A percentile compares a stretch with the other conserved stretches of the same genome.
These are phyloP conservation scores for Datisca glomerata DNA, from an alignment of 306 rosid species.

Conservation along the genomic window DNA sequence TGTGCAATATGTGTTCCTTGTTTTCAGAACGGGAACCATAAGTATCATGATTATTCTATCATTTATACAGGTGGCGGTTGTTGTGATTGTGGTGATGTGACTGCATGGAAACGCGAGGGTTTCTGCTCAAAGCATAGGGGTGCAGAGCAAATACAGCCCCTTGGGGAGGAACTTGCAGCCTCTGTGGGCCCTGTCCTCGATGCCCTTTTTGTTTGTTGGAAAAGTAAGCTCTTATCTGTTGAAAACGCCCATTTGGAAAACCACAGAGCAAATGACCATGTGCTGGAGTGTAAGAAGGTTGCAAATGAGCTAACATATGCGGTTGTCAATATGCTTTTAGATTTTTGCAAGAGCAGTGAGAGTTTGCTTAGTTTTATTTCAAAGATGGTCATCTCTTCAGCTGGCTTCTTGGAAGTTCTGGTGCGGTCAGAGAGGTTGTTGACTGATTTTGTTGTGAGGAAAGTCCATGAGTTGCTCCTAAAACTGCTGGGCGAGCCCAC, in stretches of 20 bases:
- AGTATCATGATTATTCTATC: constrained; percentile 68
- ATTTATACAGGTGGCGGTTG: constrained; percentile 88
- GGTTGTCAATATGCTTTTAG: constrained; percentile 77
- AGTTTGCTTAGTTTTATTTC: constrained; percentile 91
- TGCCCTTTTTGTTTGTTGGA: constrained; percentile 56
- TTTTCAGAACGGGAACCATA: constrained; percentile 79
- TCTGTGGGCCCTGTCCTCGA: constrained; percentile 62
- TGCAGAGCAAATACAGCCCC: constrained; percentile 74
- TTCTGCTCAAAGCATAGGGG: constrained; percentile 94
- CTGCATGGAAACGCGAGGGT: constrained; percentile 95
- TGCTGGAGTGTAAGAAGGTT: constrained; percentile 31
- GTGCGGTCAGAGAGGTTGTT: constrained; percentile 70
- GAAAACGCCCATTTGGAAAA: constrained; percentile 25
- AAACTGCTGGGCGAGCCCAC: constrained; percentile 81
- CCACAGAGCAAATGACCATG: constrained; percentile 25
- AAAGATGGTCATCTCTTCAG: constrained; percentile 33
- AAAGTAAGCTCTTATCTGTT: constrained; percentile 35
- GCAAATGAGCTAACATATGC: constrained; percentile 65
- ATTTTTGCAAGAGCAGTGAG: constrained; percentile 82
- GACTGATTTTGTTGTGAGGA: constrained; percentile 35
- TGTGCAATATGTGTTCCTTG: constrained; percentile 97
- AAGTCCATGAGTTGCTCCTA: constrained; percentile 77
- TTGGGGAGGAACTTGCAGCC: constrained; percentile 41
- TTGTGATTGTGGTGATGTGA: constrained; percentile 96
- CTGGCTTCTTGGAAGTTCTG: constrained; percentile 49